These are phyloP conservation scores for Austroboletus novae-zelandiae DNA, from an alignment of 1,284 basidiomycete genomes.

Conservation along the genomic window DNA sequence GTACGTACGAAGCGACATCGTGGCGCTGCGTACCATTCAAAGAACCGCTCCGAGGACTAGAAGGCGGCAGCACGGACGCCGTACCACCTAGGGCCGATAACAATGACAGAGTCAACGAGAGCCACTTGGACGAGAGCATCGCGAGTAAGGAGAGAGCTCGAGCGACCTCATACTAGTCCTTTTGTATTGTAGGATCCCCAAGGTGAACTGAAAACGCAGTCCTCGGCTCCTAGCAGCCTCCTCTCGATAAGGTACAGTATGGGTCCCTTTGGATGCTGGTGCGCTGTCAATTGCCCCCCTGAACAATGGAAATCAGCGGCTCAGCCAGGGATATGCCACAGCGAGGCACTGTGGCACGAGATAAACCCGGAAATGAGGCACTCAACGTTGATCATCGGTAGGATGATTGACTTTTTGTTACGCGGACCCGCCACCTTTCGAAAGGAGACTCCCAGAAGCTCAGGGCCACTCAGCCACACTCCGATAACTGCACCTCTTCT, in stretches of 20 bases:
- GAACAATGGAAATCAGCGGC: conserved; percentile 6
- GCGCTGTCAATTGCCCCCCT: conserved; percentile 7
- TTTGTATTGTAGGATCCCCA: conserved; percentile 16
- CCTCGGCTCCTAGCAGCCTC: conserved; percentile 10
- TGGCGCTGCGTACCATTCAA: conserved; percentile 40
- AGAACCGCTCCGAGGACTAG: neutral
- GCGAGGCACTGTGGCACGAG: conserved; percentile 8
- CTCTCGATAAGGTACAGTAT: conserved; percentile 19
- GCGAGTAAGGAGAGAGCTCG: conserved; percentile 4
- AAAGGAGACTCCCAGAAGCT: conserved; percentile 14
- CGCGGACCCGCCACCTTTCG: neutral
- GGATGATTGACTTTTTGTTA: conserved; percentile 14
- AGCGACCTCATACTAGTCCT: conserved; percentile 6
- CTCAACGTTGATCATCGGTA: conserved; percentile 7
- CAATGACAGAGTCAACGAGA: conserved; percentile 7
- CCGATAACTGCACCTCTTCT: conserved; percentile 6
- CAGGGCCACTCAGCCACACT: conserved; percentile 2
- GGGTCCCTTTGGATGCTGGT: conserved; percentile 13
- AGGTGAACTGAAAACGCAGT: conserved; percentile 7
- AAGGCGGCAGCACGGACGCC: conserved; percentile 8
- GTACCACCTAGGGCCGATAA: conserved; percentile 9
- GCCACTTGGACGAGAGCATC: conserved; percentile 2
- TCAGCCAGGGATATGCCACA: conserved; percentile 11
- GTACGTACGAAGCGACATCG: conserved; percentile 49
- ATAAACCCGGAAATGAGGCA: conserved; percentile 11